Evolutionary conservation across 139 green algal genomes (phyloP).

Genomic region (Zygnema circumcarinatum): DNA sequence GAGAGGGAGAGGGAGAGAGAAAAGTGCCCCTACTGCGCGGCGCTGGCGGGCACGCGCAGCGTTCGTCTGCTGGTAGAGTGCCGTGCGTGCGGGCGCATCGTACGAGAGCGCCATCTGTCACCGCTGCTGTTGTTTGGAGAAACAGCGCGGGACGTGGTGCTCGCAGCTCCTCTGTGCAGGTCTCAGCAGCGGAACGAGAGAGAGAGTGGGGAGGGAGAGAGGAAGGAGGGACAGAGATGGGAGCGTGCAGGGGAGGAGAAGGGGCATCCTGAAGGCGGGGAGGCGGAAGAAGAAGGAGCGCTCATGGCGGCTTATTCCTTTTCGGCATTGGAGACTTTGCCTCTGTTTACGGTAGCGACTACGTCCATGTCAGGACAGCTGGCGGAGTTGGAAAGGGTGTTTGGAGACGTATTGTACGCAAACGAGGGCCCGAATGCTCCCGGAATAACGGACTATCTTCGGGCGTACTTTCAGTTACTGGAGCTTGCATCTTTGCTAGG

Average conservation of each 20-base stretch:
- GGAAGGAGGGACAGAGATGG: neutral
- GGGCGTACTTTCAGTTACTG: constrained; percentile 24
- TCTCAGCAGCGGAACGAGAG: neutral
- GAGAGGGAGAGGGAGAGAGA: constrained; percentile 22
- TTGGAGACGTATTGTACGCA: constrained; percentile 23
- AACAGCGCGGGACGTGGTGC: neutral
- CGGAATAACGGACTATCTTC: constrained; percentile 19
- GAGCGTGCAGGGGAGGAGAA: neutral
- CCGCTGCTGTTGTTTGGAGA: neutral
- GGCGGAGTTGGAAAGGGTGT: constrained; percentile 38
- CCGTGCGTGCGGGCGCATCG: neutral
- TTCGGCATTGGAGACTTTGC: constrained; percentile 4
- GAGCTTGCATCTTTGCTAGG: neutral
- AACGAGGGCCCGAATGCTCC: neutral
- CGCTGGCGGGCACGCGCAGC: neutral
- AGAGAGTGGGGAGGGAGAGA: neutral
- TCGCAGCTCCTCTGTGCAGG: neutral
- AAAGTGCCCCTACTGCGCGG: neutral
- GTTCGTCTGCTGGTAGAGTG: neutral
- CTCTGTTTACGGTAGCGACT: constrained; percentile 6
- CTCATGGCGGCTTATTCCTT: constrained; percentile 14
- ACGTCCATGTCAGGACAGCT: constrained; percentile 24
- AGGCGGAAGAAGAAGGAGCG: neutral
- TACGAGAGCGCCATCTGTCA: neutral
- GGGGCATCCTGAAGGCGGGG: neutral